Evolutionary conservation across 441 rosid species (phyloP).

Genomic region (Populus hybrid): DNA sequence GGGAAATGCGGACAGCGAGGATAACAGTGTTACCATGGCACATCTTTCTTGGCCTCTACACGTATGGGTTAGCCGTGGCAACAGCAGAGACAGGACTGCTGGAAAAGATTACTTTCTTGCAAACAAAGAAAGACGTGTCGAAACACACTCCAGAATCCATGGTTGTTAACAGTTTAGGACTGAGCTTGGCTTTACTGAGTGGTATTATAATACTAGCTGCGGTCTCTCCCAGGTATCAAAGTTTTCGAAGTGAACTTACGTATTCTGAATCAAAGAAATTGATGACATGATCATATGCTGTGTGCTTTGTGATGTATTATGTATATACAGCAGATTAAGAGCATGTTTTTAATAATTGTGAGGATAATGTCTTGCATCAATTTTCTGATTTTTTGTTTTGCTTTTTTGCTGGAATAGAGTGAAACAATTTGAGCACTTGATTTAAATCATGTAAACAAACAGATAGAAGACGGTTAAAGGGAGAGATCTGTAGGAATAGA

Average conservation of each 20-base stretch:
- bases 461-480: no score
- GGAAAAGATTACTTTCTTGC: conserved; percentile 72
- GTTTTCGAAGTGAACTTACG: conserved; percentile 30
- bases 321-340: background rate
- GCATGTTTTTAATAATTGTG: background rate
- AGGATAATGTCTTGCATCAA: background rate
- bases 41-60: conserved; percentile 78
- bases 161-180: conserved; percentile 64
- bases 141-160: conserved; percentile 58
- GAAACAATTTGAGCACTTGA: no score
- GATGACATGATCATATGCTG: background rate
- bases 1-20: conserved; percentile 56
- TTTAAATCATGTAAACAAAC: no score
- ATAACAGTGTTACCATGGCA: conserved; percentile 80
- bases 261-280: conserved; percentile 31
- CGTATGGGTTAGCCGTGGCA: conserved; percentile 76
- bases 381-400: background rate
- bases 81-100: conserved; percentile 85
- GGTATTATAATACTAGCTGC: conserved; percentile 64
- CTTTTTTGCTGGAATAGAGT: no score
- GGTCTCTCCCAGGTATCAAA: conserved; percentile 45
- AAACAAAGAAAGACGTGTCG: conserved; percentile 40
- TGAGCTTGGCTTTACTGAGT: conserved; percentile 63
- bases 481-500: no score
- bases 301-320: background rate